Conservation (phyloP, 1,284 basidiomycete genomes). For the Fistulinella staudtii region DNA sequence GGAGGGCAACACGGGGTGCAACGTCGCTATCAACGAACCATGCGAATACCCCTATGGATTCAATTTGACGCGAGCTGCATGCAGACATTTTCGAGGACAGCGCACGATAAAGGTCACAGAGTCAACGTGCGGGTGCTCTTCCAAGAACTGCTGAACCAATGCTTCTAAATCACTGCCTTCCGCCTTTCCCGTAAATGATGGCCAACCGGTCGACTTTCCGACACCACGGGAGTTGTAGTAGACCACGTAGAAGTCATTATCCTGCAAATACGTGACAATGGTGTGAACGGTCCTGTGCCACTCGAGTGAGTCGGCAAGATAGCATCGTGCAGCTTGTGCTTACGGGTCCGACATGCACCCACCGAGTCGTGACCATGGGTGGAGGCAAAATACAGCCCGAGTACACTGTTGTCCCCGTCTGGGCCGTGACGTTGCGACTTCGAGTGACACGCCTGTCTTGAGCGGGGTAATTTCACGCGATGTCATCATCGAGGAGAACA, state of each 20-base stretch:
- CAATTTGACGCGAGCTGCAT: slow-evolving; percentile 1
- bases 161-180: slow-evolving; percentile 67
- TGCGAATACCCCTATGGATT: slow-evolving; percentile 70
- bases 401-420: slow-evolving; percentile 14
- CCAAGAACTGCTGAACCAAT: slow-evolving; percentile 55
- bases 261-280: slow-evolving; percentile 37
- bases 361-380: slow-evolving; percentile 79
- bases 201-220: slow-evolving; percentile 63
- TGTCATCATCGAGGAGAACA: background rate
- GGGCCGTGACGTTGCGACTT: slow-evolving; percentile 18
- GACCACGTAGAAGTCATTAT: slow-evolving; percentile 57
- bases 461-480: slow-evolving; percentile 11
- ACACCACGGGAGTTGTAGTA: slow-evolving; percentile 75
- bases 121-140: slow-evolving; percentile 40
- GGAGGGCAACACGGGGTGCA: slow-evolving; percentile 48
- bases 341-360: slow-evolving; percentile 72
- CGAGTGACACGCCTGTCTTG: slow-evolving; percentile 29
- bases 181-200: slow-evolving; percentile 63
- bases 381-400: slow-evolving; percentile 61
- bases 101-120: slow-evolving; percentile 54
- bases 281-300: slow-evolving; percentile 21
- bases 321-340: slow-evolving; percentile 28
- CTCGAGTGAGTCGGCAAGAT: background rate
- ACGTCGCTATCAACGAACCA: slow-evolving; percentile 68
- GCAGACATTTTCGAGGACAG: slow-evolving; percentile 10